These are phyloP conservation scores for Pythium grandisporangium DNA, from an alignment of 352 stramenopile genomes.

Conservation along the genomic window DNA sequence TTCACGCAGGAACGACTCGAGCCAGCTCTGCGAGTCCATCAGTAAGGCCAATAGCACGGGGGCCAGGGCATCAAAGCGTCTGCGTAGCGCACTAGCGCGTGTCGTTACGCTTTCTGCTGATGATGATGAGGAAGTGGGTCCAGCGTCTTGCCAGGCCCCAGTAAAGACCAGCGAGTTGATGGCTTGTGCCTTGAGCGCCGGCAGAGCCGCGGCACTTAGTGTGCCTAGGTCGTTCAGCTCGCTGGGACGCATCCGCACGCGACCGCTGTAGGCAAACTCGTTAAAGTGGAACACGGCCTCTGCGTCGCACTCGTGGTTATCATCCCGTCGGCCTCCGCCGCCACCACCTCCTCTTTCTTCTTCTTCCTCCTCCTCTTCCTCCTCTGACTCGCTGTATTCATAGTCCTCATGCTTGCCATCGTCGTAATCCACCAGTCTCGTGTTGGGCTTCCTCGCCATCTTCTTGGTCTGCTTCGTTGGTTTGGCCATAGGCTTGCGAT, in stretches of 20 bases:
- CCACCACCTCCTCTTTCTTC: constrained; percentile 3
- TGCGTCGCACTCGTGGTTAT: constrained; percentile 9
- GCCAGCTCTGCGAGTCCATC: constrained; percentile 42
- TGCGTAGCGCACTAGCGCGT: constrained; percentile 7
- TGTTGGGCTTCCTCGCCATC: not conserved
- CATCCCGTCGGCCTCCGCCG: constrained; percentile 14
- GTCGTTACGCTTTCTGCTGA: not conserved
- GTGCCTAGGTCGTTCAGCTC: constrained; percentile 35
- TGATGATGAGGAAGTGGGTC: too few relatives aligned
- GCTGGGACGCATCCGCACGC: constrained; percentile 9
- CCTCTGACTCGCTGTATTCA: too few relatives aligned
- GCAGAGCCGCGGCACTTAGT: constrained; percentile 23
- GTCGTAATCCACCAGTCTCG: too few relatives aligned
- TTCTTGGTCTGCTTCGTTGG: not conserved
- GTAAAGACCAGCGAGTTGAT: constrained; percentile 11
- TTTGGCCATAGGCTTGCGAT: too few relatives aligned
- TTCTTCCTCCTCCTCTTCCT: not conserved
- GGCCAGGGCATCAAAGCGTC: constrained; percentile 22
- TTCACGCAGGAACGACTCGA: constrained; percentile 36
- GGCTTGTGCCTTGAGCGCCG: constrained; percentile 32
- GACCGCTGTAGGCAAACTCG: constrained; percentile 43
- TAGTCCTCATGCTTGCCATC: too few relatives aligned
- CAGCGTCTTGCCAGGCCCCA: constrained; percentile 5
- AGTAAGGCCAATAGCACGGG: constrained; percentile 26
- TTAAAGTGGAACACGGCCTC: constrained; percentile 60